Evolutionary conservation across 352 stramenopile genomes (phyloP).

Genomic region (Phytopythium cucurbitacearum): DNA sequence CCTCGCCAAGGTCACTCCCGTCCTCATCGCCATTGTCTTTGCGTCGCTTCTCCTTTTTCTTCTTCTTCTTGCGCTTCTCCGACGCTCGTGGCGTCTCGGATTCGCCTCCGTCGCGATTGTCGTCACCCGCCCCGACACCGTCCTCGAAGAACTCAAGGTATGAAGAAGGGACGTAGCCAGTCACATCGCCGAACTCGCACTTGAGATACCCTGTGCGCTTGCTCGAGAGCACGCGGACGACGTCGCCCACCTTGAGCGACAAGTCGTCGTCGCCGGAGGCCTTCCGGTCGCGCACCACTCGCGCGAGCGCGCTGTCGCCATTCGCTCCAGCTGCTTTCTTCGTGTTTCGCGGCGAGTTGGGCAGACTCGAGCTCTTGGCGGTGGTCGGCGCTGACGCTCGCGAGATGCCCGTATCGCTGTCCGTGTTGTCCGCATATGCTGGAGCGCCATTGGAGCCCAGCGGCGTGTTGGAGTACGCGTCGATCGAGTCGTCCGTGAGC

Average conservation of each 20-base stretch:
- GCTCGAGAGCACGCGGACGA: constrained; percentile 68
- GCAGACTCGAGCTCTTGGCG: constrained; percentile 1
- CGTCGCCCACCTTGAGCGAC: constrained; percentile 48
- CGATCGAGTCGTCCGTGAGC: constrained; percentile 84
- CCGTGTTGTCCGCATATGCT: constrained; percentile 60
- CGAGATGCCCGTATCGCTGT: constrained; percentile 16
- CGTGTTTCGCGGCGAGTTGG: constrained; percentile 7
- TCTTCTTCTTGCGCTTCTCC: constrained; percentile 54
- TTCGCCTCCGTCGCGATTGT: constrained; percentile 13
- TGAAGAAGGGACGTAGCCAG: constrained; percentile 77
- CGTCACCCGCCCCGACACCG: constrained; percentile 3
- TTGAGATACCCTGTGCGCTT: constrained; percentile 84
- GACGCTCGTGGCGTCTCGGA: constrained; percentile 25
- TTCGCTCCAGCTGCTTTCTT: constrained; percentile 16
- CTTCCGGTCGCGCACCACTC: constrained; percentile 71
- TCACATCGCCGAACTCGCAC: constrained; percentile 64
- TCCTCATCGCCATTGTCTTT: constrained; percentile 52
- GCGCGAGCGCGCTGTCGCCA: constrained; percentile 27
- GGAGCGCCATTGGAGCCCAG: constrained; percentile 12
- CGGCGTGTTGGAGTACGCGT: constrained; percentile 73
- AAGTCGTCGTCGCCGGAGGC: constrained; percentile 73
- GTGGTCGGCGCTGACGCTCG: constrained; percentile 16
- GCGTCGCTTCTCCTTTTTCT: constrained; percentile 54
- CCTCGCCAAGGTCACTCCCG: constrained; percentile 17
- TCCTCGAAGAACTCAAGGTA: constrained; percentile 82